These are phyloP conservation scores for Knoxdaviesia proteae DNA, from an alignment of 2,329 filamentous ascomycete species.

Conservation along the genomic window DNA sequence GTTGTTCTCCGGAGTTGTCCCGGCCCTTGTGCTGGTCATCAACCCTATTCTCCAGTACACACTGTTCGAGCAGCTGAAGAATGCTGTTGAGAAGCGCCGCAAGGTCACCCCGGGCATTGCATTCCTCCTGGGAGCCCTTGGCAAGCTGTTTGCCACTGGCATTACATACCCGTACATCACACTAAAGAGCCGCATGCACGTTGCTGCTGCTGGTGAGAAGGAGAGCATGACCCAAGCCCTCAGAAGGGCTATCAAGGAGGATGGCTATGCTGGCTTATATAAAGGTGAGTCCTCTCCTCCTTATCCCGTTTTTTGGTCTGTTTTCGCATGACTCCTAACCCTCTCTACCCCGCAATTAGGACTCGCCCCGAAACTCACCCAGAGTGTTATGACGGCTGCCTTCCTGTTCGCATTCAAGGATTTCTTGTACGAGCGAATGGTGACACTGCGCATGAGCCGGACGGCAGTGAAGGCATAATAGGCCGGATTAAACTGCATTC, in stretches of 20 bases:
- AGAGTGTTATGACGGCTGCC: conserved; percentile 89
- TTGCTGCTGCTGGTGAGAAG: conserved; percentile 57
- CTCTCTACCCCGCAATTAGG: conserved; percentile 26
- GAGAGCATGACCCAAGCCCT: conserved; percentile 65
- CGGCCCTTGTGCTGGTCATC: conserved; percentile 82
- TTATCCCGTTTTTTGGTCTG: neutral
- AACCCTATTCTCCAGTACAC: conserved; percentile 98
- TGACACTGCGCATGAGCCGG: conserved; percentile 36
- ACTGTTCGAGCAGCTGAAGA: conserved; percentile 96
- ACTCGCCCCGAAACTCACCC: conserved; percentile 87
- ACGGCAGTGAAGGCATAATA: conserved; percentile 14
- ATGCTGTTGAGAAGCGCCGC: conserved; percentile 50
- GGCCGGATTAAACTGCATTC: neutral
- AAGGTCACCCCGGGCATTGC: conserved; percentile 69
- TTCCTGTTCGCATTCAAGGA: conserved; percentile 98
- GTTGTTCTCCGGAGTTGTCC: conserved; percentile 80
- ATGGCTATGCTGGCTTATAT: conserved; percentile 84
- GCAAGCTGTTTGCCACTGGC: conserved; percentile 81
- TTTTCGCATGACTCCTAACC: conserved; percentile 5
- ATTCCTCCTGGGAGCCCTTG: conserved; percentile 77
- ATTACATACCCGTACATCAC: conserved; percentile 99
- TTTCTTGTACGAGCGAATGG: conserved; percentile 67
- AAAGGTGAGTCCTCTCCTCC: conserved; percentile 41
- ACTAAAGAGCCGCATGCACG: conserved; percentile 94
- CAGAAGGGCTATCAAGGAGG: conserved; percentile 60